Base-by-base conservation (phyloP, 2,329 filamentous ascomycete genomes). In the Aspergillus versicolor region DNA sequence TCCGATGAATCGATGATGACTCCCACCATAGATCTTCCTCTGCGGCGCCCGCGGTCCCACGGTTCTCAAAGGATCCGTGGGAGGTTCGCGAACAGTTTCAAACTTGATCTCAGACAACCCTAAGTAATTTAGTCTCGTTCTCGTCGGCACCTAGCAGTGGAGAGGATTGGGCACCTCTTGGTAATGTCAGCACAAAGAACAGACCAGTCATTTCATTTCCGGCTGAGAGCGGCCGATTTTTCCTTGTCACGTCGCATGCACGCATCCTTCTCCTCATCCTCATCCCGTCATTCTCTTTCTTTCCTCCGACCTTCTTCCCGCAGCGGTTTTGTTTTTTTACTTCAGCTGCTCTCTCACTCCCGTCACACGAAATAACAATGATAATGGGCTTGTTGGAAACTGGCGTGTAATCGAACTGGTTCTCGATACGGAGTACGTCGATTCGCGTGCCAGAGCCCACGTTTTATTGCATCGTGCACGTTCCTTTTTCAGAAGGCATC, bases 141-240 rank as follows among this genome's bases (percentile, higher is more conserved):
- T 60, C 58, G 60, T 55, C 32, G 37, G 32, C 45, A 27, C 27
- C 37, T 21, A 41, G 51, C 51, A 53, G 51, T 53, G 44, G 50
- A 52, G 34, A 46, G 55, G 49, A 58, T 61, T 58, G 56, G 54
- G 54, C 53, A 41, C 27, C 59, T 58, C 56, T 58, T 47, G 57
- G 63, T 61, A 61, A 66, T 60, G 52, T 60, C 40, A 60, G 49
- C 60, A 60, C 50, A 54, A 60, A 60, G 50, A 54, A 52, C 41
- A 56, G 49, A 57, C 50, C 46, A 54, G 44, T 54, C 50, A 54
- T 50, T 43, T 57, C 30, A 50, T 54, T 53, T 54, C 43, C 42
- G 22, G 37, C 43, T 12, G 30, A 45, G n/a, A 43, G 43, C 21
- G 30, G 44, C 24, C 52, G 27, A 45, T 61, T 61, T 30, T 56